Percentiles rank a stretch among this genome's conserved stretches.
Evolutionary conservation across 225 moss, liverwort and hornwort genomes (phyloP).

Genomic region (Ulota crispa): DNA sequence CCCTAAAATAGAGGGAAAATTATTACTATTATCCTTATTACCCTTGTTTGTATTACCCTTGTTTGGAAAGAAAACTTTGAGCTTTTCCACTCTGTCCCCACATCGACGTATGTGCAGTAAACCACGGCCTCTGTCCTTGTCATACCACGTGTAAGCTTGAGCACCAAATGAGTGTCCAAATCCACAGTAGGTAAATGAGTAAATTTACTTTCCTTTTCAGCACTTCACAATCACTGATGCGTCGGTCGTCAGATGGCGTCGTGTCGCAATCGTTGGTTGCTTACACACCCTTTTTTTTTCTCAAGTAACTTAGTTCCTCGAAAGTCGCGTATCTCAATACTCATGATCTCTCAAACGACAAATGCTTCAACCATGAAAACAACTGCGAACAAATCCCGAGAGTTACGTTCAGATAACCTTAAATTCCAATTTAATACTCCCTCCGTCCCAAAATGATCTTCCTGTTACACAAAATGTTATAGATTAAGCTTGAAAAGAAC

Average conservation of each 20-base stretch:
- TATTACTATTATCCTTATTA: no score
- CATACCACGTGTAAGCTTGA: slow-evolving; percentile 20
- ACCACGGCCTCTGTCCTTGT: background rate
- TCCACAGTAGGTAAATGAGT: background rate
- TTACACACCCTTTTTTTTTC: background rate
- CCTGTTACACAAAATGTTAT: no score
- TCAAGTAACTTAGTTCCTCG: background rate
- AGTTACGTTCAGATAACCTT: no score
- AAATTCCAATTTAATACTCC: no score
- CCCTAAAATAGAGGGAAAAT: no score
- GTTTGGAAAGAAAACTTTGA: no score
- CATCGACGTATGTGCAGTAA: no score
- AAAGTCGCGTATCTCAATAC: background rate
- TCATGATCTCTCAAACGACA: no score
- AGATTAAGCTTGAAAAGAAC: no score
- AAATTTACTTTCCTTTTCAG: background rate
- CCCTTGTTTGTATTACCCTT: no score
- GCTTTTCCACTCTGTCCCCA: no score
- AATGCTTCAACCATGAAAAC: background rate
- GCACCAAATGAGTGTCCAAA: background rate
- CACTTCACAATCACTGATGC: background rate
- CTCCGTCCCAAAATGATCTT: no score
- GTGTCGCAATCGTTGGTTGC: slow-evolving; percentile 3
- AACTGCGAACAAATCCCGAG: background rate
- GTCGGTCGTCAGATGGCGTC: background rate